phyloP scores from a whole-genome alignment of 306 rosid species.

The Comarum palustre region DNA sequence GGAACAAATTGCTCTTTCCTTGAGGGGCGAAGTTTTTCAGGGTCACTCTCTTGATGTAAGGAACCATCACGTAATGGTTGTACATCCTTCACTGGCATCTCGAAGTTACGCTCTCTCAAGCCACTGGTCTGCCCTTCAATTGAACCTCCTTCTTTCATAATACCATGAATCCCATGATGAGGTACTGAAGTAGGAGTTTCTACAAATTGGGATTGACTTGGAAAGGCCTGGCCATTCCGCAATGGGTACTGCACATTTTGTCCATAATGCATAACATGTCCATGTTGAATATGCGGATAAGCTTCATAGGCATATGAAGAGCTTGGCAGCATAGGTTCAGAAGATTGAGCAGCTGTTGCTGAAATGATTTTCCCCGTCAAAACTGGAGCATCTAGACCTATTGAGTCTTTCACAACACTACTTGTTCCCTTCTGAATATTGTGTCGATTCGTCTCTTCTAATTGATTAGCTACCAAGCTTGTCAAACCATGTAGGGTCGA shows the following conservation, averaged over 20 bases:
- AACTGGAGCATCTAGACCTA: slow-evolving; percentile 26
- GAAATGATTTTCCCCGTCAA: slow-evolving; percentile 35
- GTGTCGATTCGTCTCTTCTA: slow-evolving; percentile 37
- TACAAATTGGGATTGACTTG: slow-evolving; percentile 35
- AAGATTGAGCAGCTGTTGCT: slow-evolving; percentile 30
- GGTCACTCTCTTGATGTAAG: slow-evolving; percentile 40
- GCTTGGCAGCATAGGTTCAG: slow-evolving; percentile 36
- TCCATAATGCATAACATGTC: slow-evolving; percentile 35
- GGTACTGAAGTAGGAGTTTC: slow-evolving; percentile 42
- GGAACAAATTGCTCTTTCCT: slow-evolving; percentile 38
- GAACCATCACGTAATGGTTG: slow-evolving; percentile 47
- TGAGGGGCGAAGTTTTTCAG: slow-evolving; percentile 30
- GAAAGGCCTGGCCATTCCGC: slow-evolving; percentile 41
- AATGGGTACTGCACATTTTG: slow-evolving; percentile 40
- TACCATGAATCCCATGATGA: slow-evolving; percentile 39
- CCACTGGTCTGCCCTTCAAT: slow-evolving; percentile 36
- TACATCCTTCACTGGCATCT: slow-evolving; percentile 36
- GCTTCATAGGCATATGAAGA: slow-evolving; percentile 41
- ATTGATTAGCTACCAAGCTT: slow-evolving; percentile 41
- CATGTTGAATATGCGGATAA: slow-evolving; percentile 30
- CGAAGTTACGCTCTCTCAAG: slow-evolving; percentile 39
- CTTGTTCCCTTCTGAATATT: slow-evolving; percentile 39
- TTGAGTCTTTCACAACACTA: slow-evolving; percentile 29
- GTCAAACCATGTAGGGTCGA: slow-evolving; percentile 39
- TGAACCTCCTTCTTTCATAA: slow-evolving; percentile 41